phyloP scores from a whole-genome alignment of 305 asterid genomes.

The Solanum hybrid region DNA sequence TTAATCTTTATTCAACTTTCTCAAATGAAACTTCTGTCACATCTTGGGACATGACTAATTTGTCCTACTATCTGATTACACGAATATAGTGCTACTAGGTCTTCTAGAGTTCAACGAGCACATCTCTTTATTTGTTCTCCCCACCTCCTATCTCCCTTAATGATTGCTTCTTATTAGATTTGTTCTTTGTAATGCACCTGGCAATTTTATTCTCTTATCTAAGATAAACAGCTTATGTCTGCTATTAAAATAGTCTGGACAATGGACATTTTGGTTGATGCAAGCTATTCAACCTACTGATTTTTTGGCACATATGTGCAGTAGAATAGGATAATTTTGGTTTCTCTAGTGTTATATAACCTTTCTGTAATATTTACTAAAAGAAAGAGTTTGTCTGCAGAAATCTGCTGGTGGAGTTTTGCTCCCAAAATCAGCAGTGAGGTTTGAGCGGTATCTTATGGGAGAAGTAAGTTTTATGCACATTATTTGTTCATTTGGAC shows the following conservation, averaged over 20 bases:
- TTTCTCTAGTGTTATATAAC: not conserved
- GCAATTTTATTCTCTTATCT: too few species aligned
- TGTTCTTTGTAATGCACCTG: not conserved
- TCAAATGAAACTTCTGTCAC: too few species aligned
- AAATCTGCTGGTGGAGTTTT: slow-evolving; percentile 91
- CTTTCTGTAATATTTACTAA: not conserved
- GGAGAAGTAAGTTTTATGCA: slow-evolving; percentile 56
- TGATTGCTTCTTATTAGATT: not conserved
- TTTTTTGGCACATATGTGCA: not conserved
- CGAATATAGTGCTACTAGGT: too few species aligned
- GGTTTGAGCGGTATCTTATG: slow-evolving; percentile 70
- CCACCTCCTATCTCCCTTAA: not conserved
- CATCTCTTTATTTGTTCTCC: not conserved
- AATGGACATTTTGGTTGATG: not conserved
- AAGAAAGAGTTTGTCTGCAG: slow-evolving; percentile 26
- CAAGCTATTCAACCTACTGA: not conserved
- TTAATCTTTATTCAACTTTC: too few species aligned
- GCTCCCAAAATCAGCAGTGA: slow-evolving; percentile 82
- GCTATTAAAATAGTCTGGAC: not conserved
- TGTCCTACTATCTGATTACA: too few species aligned
- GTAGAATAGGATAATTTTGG: not conserved
- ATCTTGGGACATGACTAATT: too few species aligned
- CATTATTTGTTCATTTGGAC: not conserved
- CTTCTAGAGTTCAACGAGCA: not conserved
- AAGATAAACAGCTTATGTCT: too few species aligned